Percentiles rank a stretch among this genome's conserved stretches.
These are phyloP conservation scores for Solanum chaucha DNA, from an alignment of 257 asterid species.

Conservation along the genomic window DNA sequence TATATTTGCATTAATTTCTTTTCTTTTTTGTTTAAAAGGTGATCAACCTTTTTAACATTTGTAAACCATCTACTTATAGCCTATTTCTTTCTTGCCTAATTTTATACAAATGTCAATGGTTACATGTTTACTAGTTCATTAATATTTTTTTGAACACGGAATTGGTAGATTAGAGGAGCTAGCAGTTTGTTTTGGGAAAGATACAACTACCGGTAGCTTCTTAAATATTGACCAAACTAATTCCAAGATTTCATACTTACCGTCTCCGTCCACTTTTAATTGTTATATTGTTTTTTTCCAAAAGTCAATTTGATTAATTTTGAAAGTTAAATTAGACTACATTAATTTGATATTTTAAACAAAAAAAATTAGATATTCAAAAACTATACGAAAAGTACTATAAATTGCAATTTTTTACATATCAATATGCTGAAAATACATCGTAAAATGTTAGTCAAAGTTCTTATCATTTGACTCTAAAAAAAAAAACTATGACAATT, in stretches of 20 bases:
- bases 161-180: not conserved
- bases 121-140: not conserved
- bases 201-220: not conserved
- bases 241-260: not conserved
- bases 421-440: not conserved
- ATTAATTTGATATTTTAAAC: too few relatives aligned
- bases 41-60: not conserved
- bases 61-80: not conserved
- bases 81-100: not conserved
- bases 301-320: too few relatives aligned
- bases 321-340: too few relatives aligned
- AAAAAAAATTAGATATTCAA: too few relatives aligned
- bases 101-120: not conserved
- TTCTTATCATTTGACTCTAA: too few relatives aligned
- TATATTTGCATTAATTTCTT: too few relatives aligned
- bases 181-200: not conserved
- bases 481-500: too few relatives aligned
- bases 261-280: too few relatives aligned
- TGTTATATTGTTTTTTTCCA: accelerated
- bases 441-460: too few relatives aligned
- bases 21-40: too few relatives aligned
- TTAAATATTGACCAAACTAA: not conserved
- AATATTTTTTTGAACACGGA: not conserved
- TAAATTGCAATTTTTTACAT: too few relatives aligned
- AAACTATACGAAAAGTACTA: not conserved